Evolutionary conservation across 768 basidiomycete genomes (phyloP), one percentile per base, ranked within the genome.

Genomic region (Scleroderma citrinum): DNA sequence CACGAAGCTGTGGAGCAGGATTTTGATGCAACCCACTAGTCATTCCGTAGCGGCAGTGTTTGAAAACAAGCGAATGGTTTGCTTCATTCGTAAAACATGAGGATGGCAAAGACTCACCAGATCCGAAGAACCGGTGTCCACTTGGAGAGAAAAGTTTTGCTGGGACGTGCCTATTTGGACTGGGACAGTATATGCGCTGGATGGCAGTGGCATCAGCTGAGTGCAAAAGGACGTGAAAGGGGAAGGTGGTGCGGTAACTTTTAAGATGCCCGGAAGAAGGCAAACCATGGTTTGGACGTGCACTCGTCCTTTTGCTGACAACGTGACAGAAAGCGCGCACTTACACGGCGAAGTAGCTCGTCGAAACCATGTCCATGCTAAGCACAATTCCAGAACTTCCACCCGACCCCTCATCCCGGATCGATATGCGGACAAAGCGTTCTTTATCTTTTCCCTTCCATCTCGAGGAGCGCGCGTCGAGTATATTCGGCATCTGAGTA

Each of bases 91-190:
- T 44, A 11, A 12, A 34, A n/a, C 10, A 20, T 47, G 31, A 40
- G 35, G 26, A 52, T 45, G n/a, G 29, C 29, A 29, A 29, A 8
- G 26, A 70, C 79, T 56, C 50, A 88, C 87, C 21, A 88, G 71
- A 67, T 92, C 88, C 0, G 86, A 86, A 0, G 89, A 90, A 24
- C 89, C 89, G 0, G 85, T 87, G 57, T 92, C 88, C 32, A 91
- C 76, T 59, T 89, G 87, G 2, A 90, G 66, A 6, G 76, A 80
- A 20, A 85, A 65, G 20, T 72, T 74, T 48, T 84, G 76, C 29
- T 59, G 59, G 8, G 60, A 65, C 7, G 63, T 46, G 11, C 87
- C 86, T 20, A 87, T 69, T 17, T 59, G 64, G 5, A 85, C 68
- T 3, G 80, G 71, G n/a, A 87, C 63, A 2, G 81, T 81, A 60